Conservation (phyloP, 176 grass and related monocot species). For the Paspalum vaginatum region DNA sequence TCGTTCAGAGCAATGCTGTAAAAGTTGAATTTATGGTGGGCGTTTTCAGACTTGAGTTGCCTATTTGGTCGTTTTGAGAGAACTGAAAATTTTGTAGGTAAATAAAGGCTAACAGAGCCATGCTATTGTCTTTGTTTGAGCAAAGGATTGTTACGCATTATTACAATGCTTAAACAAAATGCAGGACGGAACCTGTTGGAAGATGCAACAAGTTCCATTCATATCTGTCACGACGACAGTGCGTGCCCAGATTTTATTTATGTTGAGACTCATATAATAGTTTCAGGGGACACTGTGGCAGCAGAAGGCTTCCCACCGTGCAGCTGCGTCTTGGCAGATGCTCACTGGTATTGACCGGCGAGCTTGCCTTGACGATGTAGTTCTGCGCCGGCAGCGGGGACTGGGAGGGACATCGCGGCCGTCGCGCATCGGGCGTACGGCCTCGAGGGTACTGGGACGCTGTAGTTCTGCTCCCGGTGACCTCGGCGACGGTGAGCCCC, state of each 20-base stretch:
- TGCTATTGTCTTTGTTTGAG: not conserved
- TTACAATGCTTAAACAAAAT: not conserved
- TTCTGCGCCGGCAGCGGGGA: constrained; percentile 48
- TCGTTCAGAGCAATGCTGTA: too few relatives aligned
- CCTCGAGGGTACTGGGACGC: too few relatives aligned
- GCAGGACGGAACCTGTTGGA: constrained; percentile 8
- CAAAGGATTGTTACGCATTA: not conserved
- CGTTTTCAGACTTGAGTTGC: not conserved
- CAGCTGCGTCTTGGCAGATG: not conserved
- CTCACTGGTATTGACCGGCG: constrained; percentile 69
- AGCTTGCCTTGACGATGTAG: constrained; percentile 87
- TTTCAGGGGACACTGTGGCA: not conserved
- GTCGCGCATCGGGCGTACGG: too few relatives aligned
- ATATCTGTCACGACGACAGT: too few relatives aligned
- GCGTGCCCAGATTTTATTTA: not conserved
- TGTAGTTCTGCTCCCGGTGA: constrained; percentile 66
- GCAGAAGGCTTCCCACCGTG: not conserved
- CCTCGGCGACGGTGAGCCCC: constrained; percentile 53
- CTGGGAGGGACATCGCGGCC: constrained; percentile 57
- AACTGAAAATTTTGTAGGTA: constrained; percentile 7
- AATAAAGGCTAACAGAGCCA: not conserved
- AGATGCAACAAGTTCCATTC: not conserved
- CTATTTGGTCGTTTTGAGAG: constrained; percentile 10
- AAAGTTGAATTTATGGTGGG: too few relatives aligned
- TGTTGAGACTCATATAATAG: not conserved